A percentile compares a stretch with the other conserved stretches of the same genome.
Evolutionary conservation across 1,284 basidiomycete genomes (phyloP).

Genomic region (Vanrija pseudolonga): DNA sequence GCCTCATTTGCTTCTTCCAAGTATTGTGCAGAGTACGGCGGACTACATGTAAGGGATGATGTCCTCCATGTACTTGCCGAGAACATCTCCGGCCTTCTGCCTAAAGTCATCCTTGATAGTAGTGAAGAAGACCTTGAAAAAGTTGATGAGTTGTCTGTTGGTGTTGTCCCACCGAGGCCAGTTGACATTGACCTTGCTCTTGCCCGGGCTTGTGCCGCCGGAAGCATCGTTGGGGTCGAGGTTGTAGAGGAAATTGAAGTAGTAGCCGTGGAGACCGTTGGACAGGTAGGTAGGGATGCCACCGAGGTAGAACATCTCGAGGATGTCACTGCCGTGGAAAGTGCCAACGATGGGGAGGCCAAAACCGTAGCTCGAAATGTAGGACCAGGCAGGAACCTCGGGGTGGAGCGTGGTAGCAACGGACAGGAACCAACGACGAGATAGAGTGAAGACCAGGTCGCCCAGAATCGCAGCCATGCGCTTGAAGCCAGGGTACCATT

Average conservation of each 20-base stretch:
- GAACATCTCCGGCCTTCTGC: no score
- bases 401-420: constrained; percentile 1
- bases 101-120: no score
- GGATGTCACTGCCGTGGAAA: constrained; percentile 13
- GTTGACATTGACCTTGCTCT: constrained; percentile 5
- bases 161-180: constrained; percentile 14
- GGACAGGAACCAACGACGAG: constrained; percentile 13
- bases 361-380: constrained; percentile 16
- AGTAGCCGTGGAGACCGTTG: constrained; percentile 15
- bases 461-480: constrained; percentile 15
- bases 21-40: no score
- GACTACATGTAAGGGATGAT: no score
- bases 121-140: no score
- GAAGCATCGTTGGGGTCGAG: constrained; percentile 15
- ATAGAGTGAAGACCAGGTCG: constrained; percentile 14
- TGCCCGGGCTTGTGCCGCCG: constrained; percentile 5
- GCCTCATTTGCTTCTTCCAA: no score
- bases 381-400: constrained; percentile 15
- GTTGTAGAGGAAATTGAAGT: constrained; percentile 21
- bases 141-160: constrained; percentile 4
- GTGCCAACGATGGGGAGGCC: constrained; percentile 13
- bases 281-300: no score
- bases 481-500: constrained; percentile 18
- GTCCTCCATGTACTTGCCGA: no score
- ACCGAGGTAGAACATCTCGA: constrained; percentile 11